A percentile compares a stretch with the other conserved stretches of the same genome.
Conservation (phyloP, 257 asterid species). For the Linaria vulgaris region DNA sequence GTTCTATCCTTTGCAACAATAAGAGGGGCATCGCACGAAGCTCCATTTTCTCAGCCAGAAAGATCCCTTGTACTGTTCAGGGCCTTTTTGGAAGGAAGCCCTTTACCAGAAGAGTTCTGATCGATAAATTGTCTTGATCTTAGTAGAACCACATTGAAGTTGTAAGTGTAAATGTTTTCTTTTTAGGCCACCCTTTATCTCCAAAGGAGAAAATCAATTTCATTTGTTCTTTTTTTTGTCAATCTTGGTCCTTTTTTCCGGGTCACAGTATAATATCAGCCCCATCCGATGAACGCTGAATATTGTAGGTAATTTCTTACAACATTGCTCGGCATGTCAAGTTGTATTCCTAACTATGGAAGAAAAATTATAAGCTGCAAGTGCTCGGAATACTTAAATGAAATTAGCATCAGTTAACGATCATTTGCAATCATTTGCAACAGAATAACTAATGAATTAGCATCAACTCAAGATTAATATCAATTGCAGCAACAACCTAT, state of each 20-base stretch:
- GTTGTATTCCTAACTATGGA: too few relatives aligned
- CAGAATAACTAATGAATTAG: too few relatives aligned
- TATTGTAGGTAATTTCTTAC: too few relatives aligned
- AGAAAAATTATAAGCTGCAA: too few relatives aligned
- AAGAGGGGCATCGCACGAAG: slow-evolving; percentile 86
- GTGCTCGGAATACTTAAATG: too few relatives aligned
- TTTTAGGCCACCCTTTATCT: slow-evolving; percentile 16
- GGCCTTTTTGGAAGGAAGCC: slow-evolving; percentile 67
- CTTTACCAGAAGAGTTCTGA: slow-evolving; percentile 62
- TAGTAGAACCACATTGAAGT: not conserved
- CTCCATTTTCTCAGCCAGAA: slow-evolving; percentile 82
- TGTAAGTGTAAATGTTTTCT: slow-evolving; percentile 33
- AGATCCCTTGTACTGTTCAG: slow-evolving; percentile 72
- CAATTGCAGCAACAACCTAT: not conserved
- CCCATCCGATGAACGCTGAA: too few relatives aligned
- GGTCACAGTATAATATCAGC: too few relatives aligned
- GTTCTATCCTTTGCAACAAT: slow-evolving; percentile 64
- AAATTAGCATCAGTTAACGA: too few relatives aligned
- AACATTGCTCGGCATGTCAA: too few relatives aligned
- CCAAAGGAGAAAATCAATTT: slow-evolving; percentile 12
- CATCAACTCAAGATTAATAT: too few relatives aligned
- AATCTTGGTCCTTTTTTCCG: too few relatives aligned
- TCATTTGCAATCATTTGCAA: too few relatives aligned
- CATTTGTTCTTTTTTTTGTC: slow-evolving; percentile 27
- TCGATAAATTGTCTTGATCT: not conserved